These are phyloP conservation scores for Arabidopsis thaliana DNA, from an alignment of 345 rosid species.

Conservation along the genomic window TAIR10.1 NC_003071.7:15477001-15477500, in stretches of 20 bases:
- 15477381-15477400: not conserved
- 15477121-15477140: constrained; percentile 42
- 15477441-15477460: not conserved
- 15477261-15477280: too few relatives aligned
- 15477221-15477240: too few relatives aligned
- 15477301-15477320: too few relatives aligned
- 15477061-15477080: constrained; percentile 42
- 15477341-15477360: not conserved
- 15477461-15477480: not conserved
- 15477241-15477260: too few relatives aligned
- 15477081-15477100: constrained; percentile 37
- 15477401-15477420: not conserved
- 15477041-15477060: not conserved
- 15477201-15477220: not conserved
- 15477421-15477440: not conserved
- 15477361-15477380: not conserved
- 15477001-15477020: not conserved
- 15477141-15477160: not conserved
- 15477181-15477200: not conserved
- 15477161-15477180: not conserved
- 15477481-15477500: not conserved
- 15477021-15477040: not conserved
- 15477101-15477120: constrained; percentile 34
- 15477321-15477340: not conserved
- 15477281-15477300: too few relatives aligned